Evolutionary conservation across 176 grass and related monocot genomes (phyloP), one percentile per base, ranked within the genome.

Genomic region (Carex littledalei): DNA sequence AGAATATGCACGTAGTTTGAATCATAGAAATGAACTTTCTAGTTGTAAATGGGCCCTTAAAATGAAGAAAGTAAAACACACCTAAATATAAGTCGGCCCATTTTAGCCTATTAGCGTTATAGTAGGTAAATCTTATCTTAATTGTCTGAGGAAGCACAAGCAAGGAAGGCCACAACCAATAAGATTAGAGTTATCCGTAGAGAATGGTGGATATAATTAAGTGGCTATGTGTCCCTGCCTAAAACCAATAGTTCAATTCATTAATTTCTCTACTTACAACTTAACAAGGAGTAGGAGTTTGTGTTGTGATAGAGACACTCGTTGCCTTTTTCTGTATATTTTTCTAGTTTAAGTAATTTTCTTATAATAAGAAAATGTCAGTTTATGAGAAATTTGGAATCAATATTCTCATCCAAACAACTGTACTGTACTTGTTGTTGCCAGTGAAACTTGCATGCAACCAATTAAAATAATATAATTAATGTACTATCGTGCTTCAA

Each of bases 261-360:
- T 29, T 29, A 29, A 29, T 24, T 49, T 83, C 6, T 49, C 37
- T 35, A 81, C 2, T 82, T 82, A 4, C 35, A 37, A 37, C 35
- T 37, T 37, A 29, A 26, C 29, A 29, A 29, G 29, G 29, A 29
- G 29, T 29, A 26, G 26, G 26, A 26, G 26, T 26, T 26, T 26
- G 26, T 26, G 26, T 29, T 29, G 35, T 83, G 80, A 83, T 34
- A 17, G 80, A 53, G 80, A 83, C 61, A 24, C 47, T 5, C 4
- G 37, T 65, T 67, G 80, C 61, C 12, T 67, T 83, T 67, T 83
- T 83, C 60, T 83, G 80, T 24, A 79, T 31, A 59, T 79, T 79
- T 35, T 32, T 79, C 21, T 75, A 4, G 15, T 74, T 74, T 79
- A 17, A n/a, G 37, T 59, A 35, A 7, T 17, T 3, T 18, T 79